Evolutionary conservation across 75 land plant genomes (phyloP).

Genomic region (Sequoiadendron giganteum): DNA sequence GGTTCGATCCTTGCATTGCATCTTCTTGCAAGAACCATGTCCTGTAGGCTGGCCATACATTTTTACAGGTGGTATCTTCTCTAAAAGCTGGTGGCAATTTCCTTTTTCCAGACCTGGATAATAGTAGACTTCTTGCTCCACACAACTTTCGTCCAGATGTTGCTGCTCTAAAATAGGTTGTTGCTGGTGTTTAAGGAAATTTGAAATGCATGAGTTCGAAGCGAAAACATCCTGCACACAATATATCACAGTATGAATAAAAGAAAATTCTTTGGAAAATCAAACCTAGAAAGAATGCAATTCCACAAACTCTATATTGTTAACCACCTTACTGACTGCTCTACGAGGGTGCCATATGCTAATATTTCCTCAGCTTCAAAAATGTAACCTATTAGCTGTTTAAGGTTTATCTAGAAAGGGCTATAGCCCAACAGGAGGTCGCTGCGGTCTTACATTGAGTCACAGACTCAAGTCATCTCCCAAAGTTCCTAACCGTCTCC

Average conservation of each 20-base stretch:
- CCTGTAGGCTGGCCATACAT: not conserved
- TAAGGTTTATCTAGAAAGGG: too few species aligned
- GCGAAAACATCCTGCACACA: not conserved
- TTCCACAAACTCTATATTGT: too few species aligned
- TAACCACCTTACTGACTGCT: too few species aligned
- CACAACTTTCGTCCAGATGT: not conserved
- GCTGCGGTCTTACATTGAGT: too few species aligned
- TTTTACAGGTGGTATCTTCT: not conserved
- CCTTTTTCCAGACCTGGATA: not conserved
- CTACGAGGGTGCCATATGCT: too few species aligned
- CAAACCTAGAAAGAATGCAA: not conserved
- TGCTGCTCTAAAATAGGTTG: not conserved
- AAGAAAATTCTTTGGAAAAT: not conserved
- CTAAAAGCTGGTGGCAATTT: not conserved
- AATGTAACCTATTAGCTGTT: too few species aligned
- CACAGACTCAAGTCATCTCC: too few species aligned
- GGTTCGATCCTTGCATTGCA: not conserved
- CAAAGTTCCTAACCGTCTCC: too few species aligned
- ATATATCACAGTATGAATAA: not conserved
- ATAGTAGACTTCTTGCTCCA: not conserved
- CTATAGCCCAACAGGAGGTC: too few species aligned
- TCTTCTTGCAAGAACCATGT: not conserved
- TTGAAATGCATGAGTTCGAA: not conserved
- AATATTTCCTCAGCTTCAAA: too few species aligned
- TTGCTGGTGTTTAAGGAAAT: not conserved